Conservation (phyloP, 306 rosid species). For the Acacia crassicarpa region DNA sequence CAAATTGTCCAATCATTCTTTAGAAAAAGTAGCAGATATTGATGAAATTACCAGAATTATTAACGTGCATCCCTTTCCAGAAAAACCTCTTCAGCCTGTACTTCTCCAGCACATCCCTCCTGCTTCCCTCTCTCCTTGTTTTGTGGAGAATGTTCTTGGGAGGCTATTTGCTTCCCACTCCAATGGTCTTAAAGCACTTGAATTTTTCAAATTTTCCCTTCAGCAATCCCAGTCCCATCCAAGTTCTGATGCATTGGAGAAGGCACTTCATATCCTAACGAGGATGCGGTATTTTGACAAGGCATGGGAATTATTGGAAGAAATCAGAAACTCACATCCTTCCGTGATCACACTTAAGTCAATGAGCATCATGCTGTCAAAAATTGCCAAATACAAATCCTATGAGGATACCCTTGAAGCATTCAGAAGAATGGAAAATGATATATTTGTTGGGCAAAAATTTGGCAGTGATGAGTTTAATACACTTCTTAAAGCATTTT, state of each 20-base stretch:
- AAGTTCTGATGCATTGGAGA: conserved; percentile 62
- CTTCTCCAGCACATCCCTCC: conserved; percentile 57
- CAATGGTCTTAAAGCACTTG: conserved; percentile 87
- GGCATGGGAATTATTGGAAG: conserved; percentile 66
- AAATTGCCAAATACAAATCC: conserved; percentile 64
- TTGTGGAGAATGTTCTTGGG: conserved; percentile 60
- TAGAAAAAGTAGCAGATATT: conserved; percentile 31
- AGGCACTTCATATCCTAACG: conserved; percentile 71
- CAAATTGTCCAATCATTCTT: conserved; percentile 28
- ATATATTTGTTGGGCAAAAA: conserved; percentile 53
- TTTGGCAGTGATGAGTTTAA: conserved; percentile 80
- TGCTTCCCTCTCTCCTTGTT: conserved; percentile 39
- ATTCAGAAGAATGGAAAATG: conserved; percentile 67
- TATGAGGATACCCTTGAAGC: conserved; percentile 76
- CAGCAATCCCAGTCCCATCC: conserved; percentile 42
- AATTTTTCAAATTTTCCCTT: conserved; percentile 64
- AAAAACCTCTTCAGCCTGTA: conserved; percentile 66
- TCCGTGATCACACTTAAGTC: conserved; percentile 71
- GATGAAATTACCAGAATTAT: conserved; percentile 59
- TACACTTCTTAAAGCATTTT: conserved; percentile 71
- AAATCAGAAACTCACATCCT: conserved; percentile 44
- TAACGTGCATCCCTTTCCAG: conserved; percentile 77
- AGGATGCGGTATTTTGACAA: conserved; percentile 82
- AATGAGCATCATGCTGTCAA: conserved; percentile 82
- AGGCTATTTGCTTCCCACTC: conserved; percentile 77